Evolutionary conservation across 306 rosid species (phyloP), one percentile per base, ranked within the genome.

Genomic region (Argentina anserina): DNA sequence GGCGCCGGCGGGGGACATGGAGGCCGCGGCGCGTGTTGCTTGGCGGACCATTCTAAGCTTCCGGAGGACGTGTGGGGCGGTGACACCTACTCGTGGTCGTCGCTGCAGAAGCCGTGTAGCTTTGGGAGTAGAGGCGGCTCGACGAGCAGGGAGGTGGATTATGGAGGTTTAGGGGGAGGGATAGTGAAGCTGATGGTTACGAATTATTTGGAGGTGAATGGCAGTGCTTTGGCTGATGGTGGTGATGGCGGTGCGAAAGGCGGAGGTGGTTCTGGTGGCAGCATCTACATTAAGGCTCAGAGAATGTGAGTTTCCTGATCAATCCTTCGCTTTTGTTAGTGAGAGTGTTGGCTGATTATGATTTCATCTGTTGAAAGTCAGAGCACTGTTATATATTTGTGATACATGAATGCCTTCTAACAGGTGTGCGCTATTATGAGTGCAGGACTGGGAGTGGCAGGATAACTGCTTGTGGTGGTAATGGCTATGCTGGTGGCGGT

Each of bases 51-150:
- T 40, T 64, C 69, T 15, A 95, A 95, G 96, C 97, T 95, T 26
- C 97, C 97, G 2, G 97, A 95, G 84, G 99, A 95, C 60, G 90
- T 88, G 47, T 95, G 99, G 99, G 99, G 99, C 9, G 99, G 99
- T 17, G 99, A 95, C 72, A 90, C 99, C 0, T 95, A 95, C 72
- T 78, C 97, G 0, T 91, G 99, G 99, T 85, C 97, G 47, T 49
- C 93, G 17, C 88, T 95, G 77, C 93, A 91, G 85, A 64, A 28
- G 26, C 99, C 99, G 11, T 66, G 47, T 28, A 95, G 97, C 78
- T 92, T 49, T 70, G 99, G 99, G 56, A 95, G 99, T 70, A 67
- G 84, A 21, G 99, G 99, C 0, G 96, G 89, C 31, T 87, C 97
- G 1, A 91, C 88, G 12, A 95, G 93, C 73, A 82, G 70, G 79